Conservation (phyloP, 768 basidiomycete genomes). For the Termitomyces titanicus region DNA sequence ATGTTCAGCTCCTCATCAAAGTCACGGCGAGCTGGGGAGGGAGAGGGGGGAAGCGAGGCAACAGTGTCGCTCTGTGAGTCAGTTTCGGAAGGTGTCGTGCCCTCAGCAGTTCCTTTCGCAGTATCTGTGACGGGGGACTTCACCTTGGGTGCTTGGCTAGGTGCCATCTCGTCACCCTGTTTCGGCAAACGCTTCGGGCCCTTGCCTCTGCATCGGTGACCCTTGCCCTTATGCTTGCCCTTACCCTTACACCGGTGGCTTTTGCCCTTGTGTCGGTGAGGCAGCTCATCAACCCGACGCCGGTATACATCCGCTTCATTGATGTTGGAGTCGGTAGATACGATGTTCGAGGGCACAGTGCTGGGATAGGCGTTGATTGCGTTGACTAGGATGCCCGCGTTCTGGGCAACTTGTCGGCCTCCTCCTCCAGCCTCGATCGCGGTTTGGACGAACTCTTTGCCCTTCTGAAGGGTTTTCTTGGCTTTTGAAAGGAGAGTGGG, state of each 20-base stretch:
- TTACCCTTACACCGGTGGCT: too few species aligned
- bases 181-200: neutral
- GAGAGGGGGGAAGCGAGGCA: neutral
- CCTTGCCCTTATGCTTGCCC: too few species aligned
- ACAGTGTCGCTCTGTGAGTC: neutral
- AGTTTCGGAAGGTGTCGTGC: neutral
- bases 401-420: neutral
- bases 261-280: neutral
- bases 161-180: neutral
- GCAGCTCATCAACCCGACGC: neutral
- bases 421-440: neutral
- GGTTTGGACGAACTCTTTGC: neutral
- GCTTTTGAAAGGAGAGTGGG: neutral
- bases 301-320: neutral
- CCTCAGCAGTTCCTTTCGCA: neutral
- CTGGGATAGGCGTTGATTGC: neutral
- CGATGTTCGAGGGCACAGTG: too few species aligned
- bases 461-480: neutral
- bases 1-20: neutral
- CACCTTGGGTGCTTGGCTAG: neutral
- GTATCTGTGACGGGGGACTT: neutral
- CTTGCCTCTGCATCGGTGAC: too few species aligned
- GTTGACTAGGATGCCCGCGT: neutral
- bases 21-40: neutral
- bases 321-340: too few species aligned